These are phyloP conservation scores for Phytophthora macrochlamydospora DNA, from an alignment of 352 stramenopile species.

Conservation along the genomic window DNA sequence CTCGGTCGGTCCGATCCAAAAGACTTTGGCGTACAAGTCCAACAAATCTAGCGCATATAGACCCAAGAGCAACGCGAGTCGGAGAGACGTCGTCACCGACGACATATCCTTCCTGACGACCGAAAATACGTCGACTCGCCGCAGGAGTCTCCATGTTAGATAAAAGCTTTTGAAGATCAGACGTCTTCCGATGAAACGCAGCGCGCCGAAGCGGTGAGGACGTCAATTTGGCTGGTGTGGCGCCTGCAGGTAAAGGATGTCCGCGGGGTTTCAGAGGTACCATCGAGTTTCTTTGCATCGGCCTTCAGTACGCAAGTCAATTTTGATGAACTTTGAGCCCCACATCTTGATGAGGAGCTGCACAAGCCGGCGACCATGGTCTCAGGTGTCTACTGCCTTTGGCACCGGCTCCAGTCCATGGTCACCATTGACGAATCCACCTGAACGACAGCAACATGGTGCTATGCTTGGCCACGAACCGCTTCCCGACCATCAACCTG, in stretches of 20 bases:
- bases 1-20: slow-evolving; percentile 41
- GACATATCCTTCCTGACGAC: background rate
- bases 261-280: too few species aligned
- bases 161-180: background rate
- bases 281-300: too few species aligned
- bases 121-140: background rate
- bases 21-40: slow-evolving; percentile 40
- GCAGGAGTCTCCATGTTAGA: too few species aligned
- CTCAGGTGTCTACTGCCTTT: background rate
- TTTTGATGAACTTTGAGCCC: too few species aligned
- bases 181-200: too few species aligned
- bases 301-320: too few species aligned
- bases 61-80: slow-evolving; percentile 21
- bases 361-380: background rate
- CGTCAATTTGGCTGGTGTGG: too few species aligned
- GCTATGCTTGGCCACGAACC: slow-evolving; percentile 17
- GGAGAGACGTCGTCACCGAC: slow-evolving; percentile 13
- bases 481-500: slow-evolving; percentile 37
- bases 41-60: slow-evolving; percentile 42
- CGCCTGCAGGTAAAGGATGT: too few species aligned
- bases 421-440: background rate
- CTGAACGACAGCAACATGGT: slow-evolving; percentile 12
- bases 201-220: too few species aligned
- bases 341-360: too few species aligned
- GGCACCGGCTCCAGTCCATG: background rate